Evolutionary conservation across 768 basidiomycete species (phyloP), one percentile per base, ranked within the genome.

Genomic region (Myochromella boudieri): DNA sequence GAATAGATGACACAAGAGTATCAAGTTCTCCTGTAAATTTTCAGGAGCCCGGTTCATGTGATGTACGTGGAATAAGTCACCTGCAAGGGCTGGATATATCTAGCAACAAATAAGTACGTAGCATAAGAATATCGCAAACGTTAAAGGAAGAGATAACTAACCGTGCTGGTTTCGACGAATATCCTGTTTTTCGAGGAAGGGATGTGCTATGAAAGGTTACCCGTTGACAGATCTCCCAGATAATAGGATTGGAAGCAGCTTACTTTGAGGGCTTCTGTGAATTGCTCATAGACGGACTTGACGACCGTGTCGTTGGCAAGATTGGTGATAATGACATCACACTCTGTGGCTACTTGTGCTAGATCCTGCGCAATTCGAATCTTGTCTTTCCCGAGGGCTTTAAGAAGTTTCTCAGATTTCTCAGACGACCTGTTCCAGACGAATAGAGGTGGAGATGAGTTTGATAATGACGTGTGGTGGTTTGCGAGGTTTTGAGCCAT

Each of bases 161-260:
- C 88, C 2, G 91, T 95, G 66, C 83, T 84, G 10, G 86, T 91
- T 55, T 95, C 91, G 25, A 92, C 84, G 53, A 94, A 91, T 37
- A 91, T 86, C 62, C 84, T 92, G 54, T 71, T 64, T 59, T 68
- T 73, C 6, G 71, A 60, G 1, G 77, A 71, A 24, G 74, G 71
- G 17, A 58, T 55, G 58, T 59, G 70, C 81, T 70, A 58, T 28
- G 37, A 50, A 58, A 29, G 42, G 27, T 31, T 51, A 18, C 15
- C 8, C 49, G 11, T 27, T 37, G 45, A 58, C 53, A 25, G n/a
- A 41, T 14, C 9, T 20, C 15, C 25, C 18, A 11, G 26, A 37
- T 43, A 39, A 28, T 32, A 22, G 22, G 32, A 17, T 24, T 21
- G n/a, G 10, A 28, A 17, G 15, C 37, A 43, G 11, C 66, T 45